Evolutionary conservation across 208 protist species (phyloP), one percentile per base, ranked within the genome.

Genomic region (Trypanosoma melophagium): DNA sequence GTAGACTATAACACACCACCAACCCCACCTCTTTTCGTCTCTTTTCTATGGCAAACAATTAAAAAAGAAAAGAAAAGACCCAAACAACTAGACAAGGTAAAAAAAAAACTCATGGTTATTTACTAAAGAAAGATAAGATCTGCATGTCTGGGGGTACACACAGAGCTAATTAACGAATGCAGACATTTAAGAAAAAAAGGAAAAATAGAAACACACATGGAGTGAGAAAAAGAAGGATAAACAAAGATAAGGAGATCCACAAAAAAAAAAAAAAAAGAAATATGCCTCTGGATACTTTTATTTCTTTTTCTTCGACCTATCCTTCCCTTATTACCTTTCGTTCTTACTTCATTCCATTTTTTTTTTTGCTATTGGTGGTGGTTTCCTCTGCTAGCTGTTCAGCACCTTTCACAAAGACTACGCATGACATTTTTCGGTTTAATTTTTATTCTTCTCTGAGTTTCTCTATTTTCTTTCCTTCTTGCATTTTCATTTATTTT

Each of bases 281-380:
- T 13, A 63, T 10, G 22, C 40, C 24, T 17, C 0, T 38, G 3
- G 5, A n/a, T 65, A 10, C n/a, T 56, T 55, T n/a, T 40, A 25
- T 8, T 51, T 28, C 45, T 24, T 22, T 51, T 50, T 22, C 21
- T 49, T 51, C 40, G 31, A 41, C 22, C 9, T 41, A 13, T 19
- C 5, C 21, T 58, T 41, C 2, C 2, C 41, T 8, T 40, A n/a
- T 10, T 28, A 35, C 7, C 21, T 58, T 51, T 55, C n/a, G 1
- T 16, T 50, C 40, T 58, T 42, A 31, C 13, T 47, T n/a, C n/a
- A n/a, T n/a, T n/a, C n/a, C n/a, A n/a, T n/a, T n/a, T 35, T 65
- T 47, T 50, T 55, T 31, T 55, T 58, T 49, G 24, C 44, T 66
- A 22, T 42, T 58, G 28, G 28, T 35, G 28, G 28, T 35, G 5